A percentile compares a stretch with the other conserved stretches of the same genome.
phyloP scores from a whole-genome alignment of 495 filamentous ascomycete species.

The Amphirosellinia nigrospora region DNA sequence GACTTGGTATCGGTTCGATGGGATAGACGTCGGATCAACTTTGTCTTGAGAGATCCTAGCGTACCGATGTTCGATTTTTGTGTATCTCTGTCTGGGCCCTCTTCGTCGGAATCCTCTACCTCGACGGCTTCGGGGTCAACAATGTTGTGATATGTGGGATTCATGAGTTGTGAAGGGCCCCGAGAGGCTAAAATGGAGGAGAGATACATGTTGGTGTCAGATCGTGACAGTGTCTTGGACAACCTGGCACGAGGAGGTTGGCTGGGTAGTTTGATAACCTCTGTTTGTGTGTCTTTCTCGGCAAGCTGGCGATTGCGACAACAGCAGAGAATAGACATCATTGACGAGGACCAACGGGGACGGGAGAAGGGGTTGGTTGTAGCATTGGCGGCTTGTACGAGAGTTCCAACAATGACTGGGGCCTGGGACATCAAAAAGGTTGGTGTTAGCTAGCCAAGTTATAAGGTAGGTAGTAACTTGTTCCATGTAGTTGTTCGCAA shows the following conservation, averaged over 20 bases:
- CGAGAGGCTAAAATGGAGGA: conserved; percentile 25
- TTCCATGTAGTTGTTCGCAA: neutral
- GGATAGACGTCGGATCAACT: conserved; percentile 54
- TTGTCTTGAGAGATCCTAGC: conserved; percentile 47
- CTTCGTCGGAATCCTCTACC: conserved; percentile 53
- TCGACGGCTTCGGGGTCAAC: conserved; percentile 42
- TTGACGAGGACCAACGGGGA: conserved; percentile 26
- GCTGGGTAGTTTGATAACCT: conserved; percentile 33
- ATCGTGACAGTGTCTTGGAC: conserved; percentile 31
- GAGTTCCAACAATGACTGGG: conserved; percentile 2
- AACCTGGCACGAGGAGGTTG: conserved; percentile 34
- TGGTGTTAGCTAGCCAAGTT: neutral
- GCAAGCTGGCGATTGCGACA: conserved; percentile 38
- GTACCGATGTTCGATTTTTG: conserved; percentile 43
- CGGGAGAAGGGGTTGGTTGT: conserved; percentile 17
- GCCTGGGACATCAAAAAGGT: neutral
- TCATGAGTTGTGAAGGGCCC: conserved; percentile 29
- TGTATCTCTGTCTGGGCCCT: conserved; percentile 33
- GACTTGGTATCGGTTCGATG: conserved; percentile 47
- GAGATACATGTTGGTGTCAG: conserved; percentile 28
- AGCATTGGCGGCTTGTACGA: conserved; percentile 28
- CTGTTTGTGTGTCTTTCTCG: conserved; percentile 27
- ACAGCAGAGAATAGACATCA: conserved; percentile 51
- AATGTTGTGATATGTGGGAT: conserved; percentile 33
- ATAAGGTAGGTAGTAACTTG: neutral